Base-by-base conservation (phyloP, 139 green algal species). In the Astrephomene gubernaculifera region DNA sequence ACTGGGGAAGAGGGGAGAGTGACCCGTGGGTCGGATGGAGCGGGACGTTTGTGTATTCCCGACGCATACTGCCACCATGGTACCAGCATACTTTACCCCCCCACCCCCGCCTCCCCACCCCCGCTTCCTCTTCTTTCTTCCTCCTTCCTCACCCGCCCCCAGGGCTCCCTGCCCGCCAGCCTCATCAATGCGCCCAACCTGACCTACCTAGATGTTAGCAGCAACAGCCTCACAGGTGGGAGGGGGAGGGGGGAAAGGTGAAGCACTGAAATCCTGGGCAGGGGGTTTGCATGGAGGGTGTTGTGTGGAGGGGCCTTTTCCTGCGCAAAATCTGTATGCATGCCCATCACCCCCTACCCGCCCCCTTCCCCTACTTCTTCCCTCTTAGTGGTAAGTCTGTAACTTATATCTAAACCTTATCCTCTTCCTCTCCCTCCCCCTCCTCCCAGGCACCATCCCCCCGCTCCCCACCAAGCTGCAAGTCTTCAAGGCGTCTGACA, bases 161-260 rank as follows among this genome's bases (percentile, higher is more conserved):
- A 71, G 74, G 54, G 74, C 33, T 2, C 54, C 6, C 27, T 74
- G 19, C 65, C 65, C 10, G 31, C 71, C 45, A 12, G 29, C 25
- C 45, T 78, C 27, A 41, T 61, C 69, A 82, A 73, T n/a, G 81
- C 78, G 49, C 69, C 6, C 31, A 70, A 67, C 8, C 82, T 91
- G 17, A 44, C 41, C 17, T 65, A 82, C 57, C 82, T 90, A 45
- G 44, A 83, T 41, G 39, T 90, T 31, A 69, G 52, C 81, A 83
- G 57, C 76, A 83, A 87, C 60, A 88, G 80, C 75, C 52, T 71
- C n/a, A 90, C 75, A n/a, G 87, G 86, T 87, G 71, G 24, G 85
- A 43, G 1, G 35, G 35, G 33, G 60, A 36, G 31, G 35, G 61
- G 61, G n/a, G n/a, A n/a, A n/a, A n/a, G n/a, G n/a, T n/a, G n/a